Conservation (phyloP, 2,329 filamentous ascomycete species). For the Xylariaceae sp. region DNA sequence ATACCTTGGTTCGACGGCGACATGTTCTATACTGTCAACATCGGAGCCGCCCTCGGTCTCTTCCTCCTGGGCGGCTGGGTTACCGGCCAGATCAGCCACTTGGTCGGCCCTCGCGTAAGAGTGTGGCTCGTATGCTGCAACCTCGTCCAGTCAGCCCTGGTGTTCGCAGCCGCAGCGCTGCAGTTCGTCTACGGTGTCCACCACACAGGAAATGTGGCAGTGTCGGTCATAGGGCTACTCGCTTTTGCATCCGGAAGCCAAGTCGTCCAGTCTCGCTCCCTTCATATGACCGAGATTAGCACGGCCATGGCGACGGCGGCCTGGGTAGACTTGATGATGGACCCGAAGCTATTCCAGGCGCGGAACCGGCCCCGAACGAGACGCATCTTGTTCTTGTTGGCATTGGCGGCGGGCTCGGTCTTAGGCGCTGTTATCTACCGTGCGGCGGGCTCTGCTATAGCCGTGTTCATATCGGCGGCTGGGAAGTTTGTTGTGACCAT, state of each 20-base stretch:
- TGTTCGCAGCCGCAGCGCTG: constrained; percentile 47
- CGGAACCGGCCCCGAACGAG: constrained; percentile 47
- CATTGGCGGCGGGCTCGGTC: constrained; percentile 44
- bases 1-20: constrained; percentile 42
- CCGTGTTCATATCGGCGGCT: constrained; percentile 38
- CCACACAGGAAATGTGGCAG: constrained; percentile 33
- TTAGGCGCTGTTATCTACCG: constrained; percentile 47
- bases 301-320: constrained; percentile 62
- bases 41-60: constrained; percentile 48
- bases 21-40: constrained; percentile 48
- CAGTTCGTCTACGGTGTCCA: constrained; percentile 38
- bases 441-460: constrained; percentile 36
- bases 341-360: constrained; percentile 41
- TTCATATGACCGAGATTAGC: constrained; percentile 55
- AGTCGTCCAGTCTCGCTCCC: constrained; percentile 50
- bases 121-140: constrained; percentile 52
- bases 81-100: constrained; percentile 52
- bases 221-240: constrained; percentile 45
- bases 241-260: constrained; percentile 54
- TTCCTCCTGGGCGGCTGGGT: constrained; percentile 51
- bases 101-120: constrained; percentile 44
- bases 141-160: constrained; percentile 47
- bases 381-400: constrained; percentile 43
- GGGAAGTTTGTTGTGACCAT: constrained; percentile 42
- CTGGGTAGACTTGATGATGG: constrained; percentile 55